A percentile compares a stretch with the other conserved stretches of the same genome.
Evolutionary conservation across 78 protist genomes (phyloP).

Genomic region (Creolimax fragrantissima): DNA sequence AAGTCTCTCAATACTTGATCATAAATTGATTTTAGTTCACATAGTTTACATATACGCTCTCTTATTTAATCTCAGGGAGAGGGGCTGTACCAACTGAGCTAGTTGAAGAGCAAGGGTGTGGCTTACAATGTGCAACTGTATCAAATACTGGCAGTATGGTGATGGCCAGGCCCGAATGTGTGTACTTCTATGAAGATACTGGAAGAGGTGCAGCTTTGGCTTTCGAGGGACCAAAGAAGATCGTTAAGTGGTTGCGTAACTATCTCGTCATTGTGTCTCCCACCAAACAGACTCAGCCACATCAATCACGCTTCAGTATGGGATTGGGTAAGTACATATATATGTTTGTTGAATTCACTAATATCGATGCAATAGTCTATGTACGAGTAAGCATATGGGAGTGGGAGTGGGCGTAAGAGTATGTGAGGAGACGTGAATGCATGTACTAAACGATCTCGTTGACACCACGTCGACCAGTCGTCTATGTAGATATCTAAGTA

Average conservation of each 20-base stretch:
- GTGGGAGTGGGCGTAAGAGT: background rate
- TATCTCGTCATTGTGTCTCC: constrained; percentile 49
- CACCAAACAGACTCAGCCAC: background rate
- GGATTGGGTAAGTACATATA: background rate
- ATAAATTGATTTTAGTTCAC: no score
- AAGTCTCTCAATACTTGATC: no score
- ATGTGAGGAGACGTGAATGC: background rate
- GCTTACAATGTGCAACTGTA: background rate
- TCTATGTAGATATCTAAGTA: no score
- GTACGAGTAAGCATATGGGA: background rate
- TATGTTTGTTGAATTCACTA: background rate
- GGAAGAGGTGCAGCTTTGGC: constrained; percentile 33
- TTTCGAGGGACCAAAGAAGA: constrained; percentile 33
- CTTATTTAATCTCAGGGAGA: no score
- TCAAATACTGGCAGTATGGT: background rate
- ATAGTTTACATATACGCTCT: no score
- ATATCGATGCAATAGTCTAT: no score
- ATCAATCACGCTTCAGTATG: background rate
- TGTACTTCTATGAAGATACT: background rate
- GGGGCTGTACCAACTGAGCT: no score
- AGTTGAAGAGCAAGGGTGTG: background rate
- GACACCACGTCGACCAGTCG: no score
- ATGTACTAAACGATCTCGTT: no score
- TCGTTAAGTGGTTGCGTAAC: constrained; percentile 50
- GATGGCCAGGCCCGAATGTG: background rate